Evolutionary conservation across 164 flowering plant genomes (phyloP).

Genomic region (Stephania cephalantha): DNA sequence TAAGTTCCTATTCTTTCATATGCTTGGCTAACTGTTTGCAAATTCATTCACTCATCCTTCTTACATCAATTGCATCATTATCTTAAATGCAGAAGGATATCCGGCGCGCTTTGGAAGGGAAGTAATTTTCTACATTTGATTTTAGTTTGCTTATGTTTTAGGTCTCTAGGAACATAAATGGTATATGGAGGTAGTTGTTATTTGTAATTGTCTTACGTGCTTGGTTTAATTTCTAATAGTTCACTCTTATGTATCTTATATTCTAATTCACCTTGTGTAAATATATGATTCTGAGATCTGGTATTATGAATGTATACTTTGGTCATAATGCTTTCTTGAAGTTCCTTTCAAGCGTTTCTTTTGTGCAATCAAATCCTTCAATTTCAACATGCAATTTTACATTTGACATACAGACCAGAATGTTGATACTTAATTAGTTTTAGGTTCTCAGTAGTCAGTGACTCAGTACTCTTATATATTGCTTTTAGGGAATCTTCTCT

Average conservation of each 20-base stretch:
- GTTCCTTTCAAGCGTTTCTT: neutral
- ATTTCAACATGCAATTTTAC: neutral
- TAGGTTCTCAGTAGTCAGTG: too few species aligned
- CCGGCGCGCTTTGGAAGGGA: conserved; percentile 18
- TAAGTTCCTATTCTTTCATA: conserved; percentile 12
- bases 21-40: neutral
- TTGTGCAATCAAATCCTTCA: neutral
- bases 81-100: conserved; percentile 19
- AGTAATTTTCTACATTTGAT: neutral
- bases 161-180: neutral
- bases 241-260: neutral
- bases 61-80: neutral
- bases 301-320: neutral
- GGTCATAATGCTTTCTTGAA: neutral
- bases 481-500: neutral
- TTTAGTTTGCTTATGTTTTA: neutral
- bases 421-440: neutral
- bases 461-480: too few species aligned
- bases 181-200: neutral
- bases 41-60: neutral
- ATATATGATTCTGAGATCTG: neutral
- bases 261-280: neutral
- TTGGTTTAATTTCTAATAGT: neutral
- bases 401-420: neutral
- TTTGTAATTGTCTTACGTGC: neutral